Evolutionary conservation across 352 stramenopile genomes (phyloP).

Genomic region (Pythium biforme): DNA sequence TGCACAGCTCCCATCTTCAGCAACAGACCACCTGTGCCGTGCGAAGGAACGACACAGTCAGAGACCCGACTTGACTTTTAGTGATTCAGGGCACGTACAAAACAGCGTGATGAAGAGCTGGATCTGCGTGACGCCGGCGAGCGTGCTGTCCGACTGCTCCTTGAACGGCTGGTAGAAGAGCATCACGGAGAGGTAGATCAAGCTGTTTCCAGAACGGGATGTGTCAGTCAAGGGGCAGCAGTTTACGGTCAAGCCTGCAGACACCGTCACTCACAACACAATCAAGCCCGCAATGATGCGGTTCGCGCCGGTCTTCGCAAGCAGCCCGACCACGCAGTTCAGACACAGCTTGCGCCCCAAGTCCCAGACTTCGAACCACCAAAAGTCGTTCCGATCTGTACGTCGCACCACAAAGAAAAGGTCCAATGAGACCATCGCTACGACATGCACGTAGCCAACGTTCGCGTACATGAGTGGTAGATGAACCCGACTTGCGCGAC

Average conservation of each 20-base stretch:
- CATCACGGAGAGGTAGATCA: conserved; percentile 76
- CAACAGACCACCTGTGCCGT: conserved; percentile 64
- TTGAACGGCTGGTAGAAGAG: conserved; percentile 73
- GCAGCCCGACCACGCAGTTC: conserved; percentile 61
- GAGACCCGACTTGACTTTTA: background rate
- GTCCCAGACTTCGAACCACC: conserved; percentile 82
- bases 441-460: background rate
- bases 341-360: conserved; percentile 68
- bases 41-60: background rate
- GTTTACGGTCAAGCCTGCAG: background rate
- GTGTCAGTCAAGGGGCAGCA: background rate
- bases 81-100: conserved; percentile 34
- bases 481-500: conserved; percentile 79
- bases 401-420: background rate
- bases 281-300: conserved; percentile 68
- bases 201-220: conserved; percentile 23
- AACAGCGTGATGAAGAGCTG: conserved; percentile 81
- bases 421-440: background rate
- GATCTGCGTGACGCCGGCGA: conserved; percentile 65
- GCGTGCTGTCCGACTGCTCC: conserved; percentile 55
- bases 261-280: conserved; percentile 46
- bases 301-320: conserved; percentile 64
- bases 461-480: conserved; percentile 61
- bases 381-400: conserved; percentile 56
- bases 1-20: conserved; percentile 64